These are phyloP conservation scores for Trichophaea hybrida DNA, from an alignment of 2,329 filamentous ascomycete genomes.

Conservation along the genomic window DNA sequence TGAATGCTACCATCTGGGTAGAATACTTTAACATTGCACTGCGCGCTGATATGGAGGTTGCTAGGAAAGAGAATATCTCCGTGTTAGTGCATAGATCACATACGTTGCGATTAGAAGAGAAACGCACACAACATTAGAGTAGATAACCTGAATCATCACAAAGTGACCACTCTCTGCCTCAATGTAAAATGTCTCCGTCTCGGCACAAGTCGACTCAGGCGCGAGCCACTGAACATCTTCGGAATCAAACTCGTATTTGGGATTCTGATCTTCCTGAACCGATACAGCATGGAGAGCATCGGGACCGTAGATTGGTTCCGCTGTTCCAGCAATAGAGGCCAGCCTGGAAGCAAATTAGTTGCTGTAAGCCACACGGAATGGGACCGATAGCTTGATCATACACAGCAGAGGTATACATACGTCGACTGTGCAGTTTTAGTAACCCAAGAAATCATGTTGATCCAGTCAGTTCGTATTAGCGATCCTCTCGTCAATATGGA, in stretches of 20 bases:
- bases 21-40: constrained; percentile 92
- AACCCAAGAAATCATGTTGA: constrained; percentile 25
- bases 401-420: constrained; percentile 8
- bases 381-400: background rate
- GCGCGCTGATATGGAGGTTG: constrained; percentile 74
- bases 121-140: constrained; percentile 86
- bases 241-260: constrained; percentile 65
- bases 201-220: constrained; percentile 73
- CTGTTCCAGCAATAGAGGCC: constrained; percentile 77
- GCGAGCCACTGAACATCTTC: constrained; percentile 71
- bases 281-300: constrained; percentile 75
- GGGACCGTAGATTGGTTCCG: constrained; percentile 90
- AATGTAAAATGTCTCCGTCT: constrained; percentile 91
- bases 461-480: too few relatives aligned
- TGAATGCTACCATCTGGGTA: constrained; percentile 57
- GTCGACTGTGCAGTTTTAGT: constrained; percentile 20
- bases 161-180: constrained; percentile 62
- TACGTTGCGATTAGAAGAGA: background rate
- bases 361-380: background rate
- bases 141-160: constrained; percentile 79
- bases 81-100: background rate
- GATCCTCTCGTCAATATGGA: too few relatives aligned
- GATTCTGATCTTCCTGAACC: constrained; percentile 34
- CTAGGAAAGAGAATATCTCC: constrained; percentile 35
- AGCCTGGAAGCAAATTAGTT: constrained; percentile 35